Percentiles rank a stretch among this genome's conserved stretches.
These are phyloP conservation scores for Hanseniaspora sp. DNA, from an alignment of 1,139 yeast genomes.

Conservation along the genomic window DNA sequence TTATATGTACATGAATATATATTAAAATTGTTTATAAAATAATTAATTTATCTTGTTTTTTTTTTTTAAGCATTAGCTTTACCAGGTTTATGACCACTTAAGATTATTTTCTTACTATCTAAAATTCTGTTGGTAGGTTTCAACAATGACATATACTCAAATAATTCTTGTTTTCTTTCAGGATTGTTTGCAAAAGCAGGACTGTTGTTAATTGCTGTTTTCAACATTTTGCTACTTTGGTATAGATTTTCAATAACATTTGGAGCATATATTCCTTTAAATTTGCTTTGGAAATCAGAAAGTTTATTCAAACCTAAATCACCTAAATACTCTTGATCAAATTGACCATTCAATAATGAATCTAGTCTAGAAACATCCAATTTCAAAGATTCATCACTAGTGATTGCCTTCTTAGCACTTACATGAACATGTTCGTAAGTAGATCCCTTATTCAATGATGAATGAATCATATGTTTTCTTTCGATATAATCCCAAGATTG, in stretches of 20 bases:
- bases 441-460: background rate
- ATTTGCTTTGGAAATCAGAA: slow-evolving; percentile 6
- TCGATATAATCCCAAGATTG: slow-evolving; percentile 8
- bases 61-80: background rate
- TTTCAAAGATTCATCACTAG: background rate
- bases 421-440: slow-evolving; percentile 9
- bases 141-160: slow-evolving; percentile 6
- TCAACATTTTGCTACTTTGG: slow-evolving; percentile 6
- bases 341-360: slow-evolving; percentile 9
- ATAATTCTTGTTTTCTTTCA: slow-evolving; percentile 11
- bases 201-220: slow-evolving; percentile 7
- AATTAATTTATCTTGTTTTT: background rate
- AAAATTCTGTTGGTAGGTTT: slow-evolving; percentile 7
- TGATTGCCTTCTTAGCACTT: slow-evolving; percentile 3
- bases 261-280: slow-evolving; percentile 14
- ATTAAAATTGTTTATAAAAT: background rate
- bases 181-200: slow-evolving; percentile 10
- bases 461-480: slow-evolving; percentile 12
- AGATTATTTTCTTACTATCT: slow-evolving; percentile 5
- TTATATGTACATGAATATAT: background rate
- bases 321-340: slow-evolving; percentile 9
- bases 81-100: slow-evolving; percentile 9
- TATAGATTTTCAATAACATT: slow-evolving; percentile 13
- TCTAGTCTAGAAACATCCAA: slow-evolving; percentile 6
- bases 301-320: background rate